Evolutionary conservation across 345 rosid genomes (phyloP).

Genomic region (Citrus hindsii): DNA sequence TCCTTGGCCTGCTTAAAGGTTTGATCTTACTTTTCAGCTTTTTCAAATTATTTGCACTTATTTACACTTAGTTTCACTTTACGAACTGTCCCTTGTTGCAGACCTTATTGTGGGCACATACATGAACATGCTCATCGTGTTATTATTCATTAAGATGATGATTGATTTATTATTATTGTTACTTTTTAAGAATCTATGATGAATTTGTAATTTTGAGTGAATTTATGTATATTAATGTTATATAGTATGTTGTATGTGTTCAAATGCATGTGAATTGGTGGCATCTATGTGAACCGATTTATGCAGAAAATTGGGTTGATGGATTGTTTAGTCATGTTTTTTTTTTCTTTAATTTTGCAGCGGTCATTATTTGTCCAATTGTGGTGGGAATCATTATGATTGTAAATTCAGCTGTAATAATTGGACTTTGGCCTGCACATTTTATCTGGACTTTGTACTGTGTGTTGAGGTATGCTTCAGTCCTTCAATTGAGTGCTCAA

Average conservation of each 20-base stretch:
- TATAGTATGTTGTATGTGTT: not conserved
- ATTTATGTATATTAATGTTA: not conserved
- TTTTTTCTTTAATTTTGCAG: conserved; percentile 25
- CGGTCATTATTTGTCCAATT: conserved; percentile 52
- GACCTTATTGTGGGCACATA: not conserved
- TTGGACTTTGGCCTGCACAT: conserved; percentile 88
- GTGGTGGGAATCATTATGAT: conserved; percentile 40
- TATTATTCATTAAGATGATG: not conserved
- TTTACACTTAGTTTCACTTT: not conserved
- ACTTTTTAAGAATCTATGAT: not conserved
- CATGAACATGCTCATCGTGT: not conserved
- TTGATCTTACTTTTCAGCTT: not conserved
- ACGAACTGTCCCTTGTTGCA: not conserved
- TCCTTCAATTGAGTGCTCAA: not conserved
- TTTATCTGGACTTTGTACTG: conserved; percentile 71
- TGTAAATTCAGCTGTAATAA: conserved; percentile 58
- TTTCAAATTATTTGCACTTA: not conserved
- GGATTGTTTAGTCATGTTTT: not conserved
- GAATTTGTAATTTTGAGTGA: not conserved
- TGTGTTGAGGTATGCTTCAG: conserved; percentile 50
- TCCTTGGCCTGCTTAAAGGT: conserved; percentile 68
- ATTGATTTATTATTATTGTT: too few species aligned
- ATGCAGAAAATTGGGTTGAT: not conserved
- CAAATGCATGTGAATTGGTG: not conserved
- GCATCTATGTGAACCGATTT: not conserved